Percentiles rank a stretch among this genome's conserved stretches.
These are phyloP conservation scores for Apium graveolens DNA, from an alignment of 129 eudicot genomes.

Conservation along the genomic window DNA sequence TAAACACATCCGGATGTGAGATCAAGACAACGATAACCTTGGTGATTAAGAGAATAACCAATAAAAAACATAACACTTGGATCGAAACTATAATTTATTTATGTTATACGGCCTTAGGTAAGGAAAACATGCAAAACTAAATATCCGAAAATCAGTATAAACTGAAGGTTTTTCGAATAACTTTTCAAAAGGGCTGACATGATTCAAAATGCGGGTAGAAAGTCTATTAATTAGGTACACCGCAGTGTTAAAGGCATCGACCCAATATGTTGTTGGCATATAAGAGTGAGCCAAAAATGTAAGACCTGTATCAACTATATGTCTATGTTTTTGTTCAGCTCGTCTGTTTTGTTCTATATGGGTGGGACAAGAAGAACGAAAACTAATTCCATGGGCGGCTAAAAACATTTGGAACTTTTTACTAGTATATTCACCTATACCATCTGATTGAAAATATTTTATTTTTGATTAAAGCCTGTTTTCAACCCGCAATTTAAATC, in stretches of 20 bases:
- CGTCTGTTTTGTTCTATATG: too few species aligned
- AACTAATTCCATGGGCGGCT: neutral
- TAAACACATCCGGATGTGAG: neutral
- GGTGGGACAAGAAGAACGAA: neutral
- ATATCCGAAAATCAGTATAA: neutral
- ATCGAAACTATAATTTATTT: neutral
- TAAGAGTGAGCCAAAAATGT: neutral
- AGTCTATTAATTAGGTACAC: neutral
- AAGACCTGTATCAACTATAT: too few species aligned
- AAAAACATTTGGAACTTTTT: neutral
- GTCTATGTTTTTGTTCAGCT: too few species aligned
- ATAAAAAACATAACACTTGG: neutral
- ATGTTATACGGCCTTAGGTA: neutral
- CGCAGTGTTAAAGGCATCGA: conserved; percentile 1
- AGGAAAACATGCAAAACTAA: neutral
- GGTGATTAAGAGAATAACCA: neutral
- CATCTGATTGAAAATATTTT: neutral
- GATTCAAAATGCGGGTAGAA: neutral
- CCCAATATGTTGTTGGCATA: neutral
- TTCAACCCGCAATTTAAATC: conserved; percentile 3
- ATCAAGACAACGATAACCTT: conserved; percentile 1
- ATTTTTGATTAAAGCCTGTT: neutral
- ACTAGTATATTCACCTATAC: neutral
- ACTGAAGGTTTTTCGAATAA: too few species aligned
- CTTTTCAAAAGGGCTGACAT: too few species aligned